These are phyloP conservation scores for Hypomyces rosellus DNA, from an alignment of 2,329 filamentous ascomycete genomes.

Conservation along the genomic window DNA sequence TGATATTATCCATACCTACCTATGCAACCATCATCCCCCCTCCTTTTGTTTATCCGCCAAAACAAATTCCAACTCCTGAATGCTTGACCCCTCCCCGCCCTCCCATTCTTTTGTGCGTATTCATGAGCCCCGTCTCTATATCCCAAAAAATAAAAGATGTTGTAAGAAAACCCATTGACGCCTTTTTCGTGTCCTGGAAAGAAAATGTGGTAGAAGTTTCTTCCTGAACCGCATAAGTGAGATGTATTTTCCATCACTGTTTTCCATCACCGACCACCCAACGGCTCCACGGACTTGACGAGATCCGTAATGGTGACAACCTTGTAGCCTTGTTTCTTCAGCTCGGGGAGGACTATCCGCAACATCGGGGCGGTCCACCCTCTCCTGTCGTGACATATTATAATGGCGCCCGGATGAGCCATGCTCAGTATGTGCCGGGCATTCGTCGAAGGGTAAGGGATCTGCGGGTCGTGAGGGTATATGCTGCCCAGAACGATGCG, in stretches of 20 bases:
- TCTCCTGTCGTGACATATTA: conserved; percentile 80
- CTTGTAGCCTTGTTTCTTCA: conserved; percentile 62
- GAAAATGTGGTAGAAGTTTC: too few relatives aligned
- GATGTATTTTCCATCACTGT: too few relatives aligned
- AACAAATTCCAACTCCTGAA: too few relatives aligned
- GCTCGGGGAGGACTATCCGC: conserved; percentile 61
- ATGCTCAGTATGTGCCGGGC: conserved; percentile 75
- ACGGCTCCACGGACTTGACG: conserved; percentile 35
- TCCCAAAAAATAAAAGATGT: too few relatives aligned
- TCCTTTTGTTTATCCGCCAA: not conserved
- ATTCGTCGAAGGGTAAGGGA: conserved; percentile 63
- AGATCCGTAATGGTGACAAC: conserved; percentile 67
- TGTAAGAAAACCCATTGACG: too few relatives aligned
- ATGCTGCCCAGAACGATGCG: conserved; percentile 73
- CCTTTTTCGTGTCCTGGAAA: too few relatives aligned
- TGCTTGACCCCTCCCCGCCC: too few relatives aligned
- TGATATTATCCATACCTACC: not conserved
- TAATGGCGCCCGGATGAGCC: conserved; percentile 67
- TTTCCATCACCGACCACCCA: not conserved
- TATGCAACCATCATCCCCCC: not conserved
- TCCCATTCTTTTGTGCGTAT: too few relatives aligned
- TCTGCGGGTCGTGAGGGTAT: conserved; percentile 89
- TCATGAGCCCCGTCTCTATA: too few relatives aligned
- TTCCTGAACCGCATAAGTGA: too few relatives aligned
- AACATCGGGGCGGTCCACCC: conserved; percentile 82